Evolutionary conservation across 805 yeast species (phyloP), one percentile per base, ranked within the genome.

Genomic region (Candida chilensis): DNA sequence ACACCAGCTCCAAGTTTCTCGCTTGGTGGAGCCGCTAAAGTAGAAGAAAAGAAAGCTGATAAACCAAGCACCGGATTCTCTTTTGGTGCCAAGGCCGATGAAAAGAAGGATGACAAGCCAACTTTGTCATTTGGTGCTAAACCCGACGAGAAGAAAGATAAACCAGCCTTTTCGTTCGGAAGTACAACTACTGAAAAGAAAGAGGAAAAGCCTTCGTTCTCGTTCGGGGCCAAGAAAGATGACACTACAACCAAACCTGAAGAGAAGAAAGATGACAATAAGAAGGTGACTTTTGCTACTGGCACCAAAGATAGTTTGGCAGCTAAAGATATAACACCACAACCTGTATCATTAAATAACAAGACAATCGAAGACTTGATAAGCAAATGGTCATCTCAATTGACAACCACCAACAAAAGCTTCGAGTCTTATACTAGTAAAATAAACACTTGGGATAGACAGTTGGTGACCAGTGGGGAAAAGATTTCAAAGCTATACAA

Each of bases 301-400:
- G 41, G 47, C 22, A 37, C 44, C 3, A 34, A 42, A 20, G 40
- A 37, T 20, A 41, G 45, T 22, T 53, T 54, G 16, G 57, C 49
- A 30, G 52, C 64, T 15, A 64, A 79, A 32, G 63, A 70, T 22
- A 67, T 76, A 17, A 74, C 72, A 36, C 78, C 86, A 4, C 67
- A 76, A 34, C 81, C 82, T 19, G 69, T 86, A 3, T 74, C 94
- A 4, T 68, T 92, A 21, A 87, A 84, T 44, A 92, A 92, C 56
- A 86, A 86, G 52, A 86, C 96, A 1, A 62, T 92, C 47, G 97
- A 92, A 46, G 97, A 92, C 50, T 67, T 92, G 40, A 82, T 92
- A 26, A 73, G 87, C 10, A 87, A 82, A 54, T 92, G 98, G 98
- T 82, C 96, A 1, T 74, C 76, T 33, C 94, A 92, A 41, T 57